Base-by-base conservation (phyloP, 2,329 filamentous ascomycete species). In the Aschersonia sp. region DNA sequence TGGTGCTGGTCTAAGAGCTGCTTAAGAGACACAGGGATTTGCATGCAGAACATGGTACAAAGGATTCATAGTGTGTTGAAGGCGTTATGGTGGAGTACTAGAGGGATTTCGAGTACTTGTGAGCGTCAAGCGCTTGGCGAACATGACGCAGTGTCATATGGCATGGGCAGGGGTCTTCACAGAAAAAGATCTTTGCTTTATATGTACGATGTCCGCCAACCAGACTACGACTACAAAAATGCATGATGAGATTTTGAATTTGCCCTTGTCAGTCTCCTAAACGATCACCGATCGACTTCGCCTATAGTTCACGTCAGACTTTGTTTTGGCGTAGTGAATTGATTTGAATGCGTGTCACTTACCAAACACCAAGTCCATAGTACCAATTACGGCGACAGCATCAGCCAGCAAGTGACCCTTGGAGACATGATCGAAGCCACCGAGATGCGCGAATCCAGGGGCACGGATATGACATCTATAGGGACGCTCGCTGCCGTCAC, bases 401-500 rank as follows among this genome's bases (percentile, higher is more conserved):
- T 98, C 92, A 51, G 94, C 92, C 58, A 98, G 71, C 67, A 98
- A 70, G 71, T 98, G 94, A 32, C 92, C 92, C 69, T 86, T 84
- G 54, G 82, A 82, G 48, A 98, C 77, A 62, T 97, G 91, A 65
- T 98, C 92, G 65, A 98, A 96, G 55, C 88, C 91, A 60, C 79
- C 80, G 67, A 98, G 70, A 70, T 98, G 94, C 54, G 92, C 92
- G 61, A 98, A 98, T 52, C 92, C 92, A 50, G 92, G 92, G 40
- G 94, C 91, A 59, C 92, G 82, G 59, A 98, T 96, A 74, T 96
- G 94, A 71, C 92, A 96, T 61, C 94, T 79, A 73, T 98, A 98
- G 44, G 92, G 92, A 61, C 92, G 77, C 77, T 98, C 92, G 64
- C 82, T 92, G 54, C 92, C 92, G 63, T 98, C 92, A 63, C 86